Conservation (phyloP, 139 green algal species). For the Nannochloris sp. region DNA sequence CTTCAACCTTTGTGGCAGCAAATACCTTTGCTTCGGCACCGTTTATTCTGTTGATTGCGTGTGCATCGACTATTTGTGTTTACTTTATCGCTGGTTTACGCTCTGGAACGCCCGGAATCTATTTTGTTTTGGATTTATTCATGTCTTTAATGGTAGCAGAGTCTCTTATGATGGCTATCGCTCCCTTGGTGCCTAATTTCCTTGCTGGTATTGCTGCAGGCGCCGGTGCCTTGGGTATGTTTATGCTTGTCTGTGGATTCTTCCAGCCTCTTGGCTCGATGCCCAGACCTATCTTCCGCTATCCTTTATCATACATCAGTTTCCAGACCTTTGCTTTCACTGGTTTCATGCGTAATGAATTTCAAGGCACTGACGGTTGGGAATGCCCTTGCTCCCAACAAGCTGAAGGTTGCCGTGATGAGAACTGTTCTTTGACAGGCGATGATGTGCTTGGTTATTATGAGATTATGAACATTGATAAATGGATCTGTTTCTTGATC, state of each 20-base stretch:
- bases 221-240: conserved; percentile 56
- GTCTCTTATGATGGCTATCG: conserved; percentile 56
- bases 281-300: conserved; percentile 51
- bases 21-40: conserved; percentile 56
- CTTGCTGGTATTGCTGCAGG: conserved; percentile 56
- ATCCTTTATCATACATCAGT: conserved; percentile 56
- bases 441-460: conserved; percentile 22
- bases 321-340: conserved; percentile 57
- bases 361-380: conserved; percentile 36
- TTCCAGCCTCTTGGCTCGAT: conserved; percentile 51
- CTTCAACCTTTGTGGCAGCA: conserved; percentile 41
- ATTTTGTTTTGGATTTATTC: conserved; percentile 62
- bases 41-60: conserved; percentile 63
- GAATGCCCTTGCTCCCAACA: conserved; percentile 26
- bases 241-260: conserved; percentile 52
- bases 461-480: conserved; percentile 37
- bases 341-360: conserved; percentile 54
- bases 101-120: conserved; percentile 28
- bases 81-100: conserved; percentile 55
- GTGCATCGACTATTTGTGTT: conserved; percentile 35
- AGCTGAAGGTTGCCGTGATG: not conserved
- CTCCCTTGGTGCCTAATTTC: conserved; percentile 51
- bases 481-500: conserved; percentile 36
- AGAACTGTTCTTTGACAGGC: conserved; percentile 28
- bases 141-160: conserved; percentile 35